Evolutionary conservation across 306 rosid genomes (phyloP), one percentile per base, ranked within the genome.

Genomic region (Sesbania bispinosa): DNA sequence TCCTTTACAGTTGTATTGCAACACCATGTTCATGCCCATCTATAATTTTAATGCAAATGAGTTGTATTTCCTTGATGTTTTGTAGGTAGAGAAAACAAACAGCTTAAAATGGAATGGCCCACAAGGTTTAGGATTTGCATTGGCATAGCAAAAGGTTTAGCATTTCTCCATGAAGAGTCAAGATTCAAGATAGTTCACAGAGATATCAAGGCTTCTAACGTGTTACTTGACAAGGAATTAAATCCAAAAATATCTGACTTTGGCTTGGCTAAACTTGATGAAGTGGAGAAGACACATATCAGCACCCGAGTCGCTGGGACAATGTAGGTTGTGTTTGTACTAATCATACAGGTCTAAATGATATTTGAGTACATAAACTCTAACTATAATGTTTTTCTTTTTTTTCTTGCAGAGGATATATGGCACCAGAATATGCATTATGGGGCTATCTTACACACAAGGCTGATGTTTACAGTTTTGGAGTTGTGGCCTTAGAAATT

Each of bases 401-500:
- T n/a, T n/a, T n/a, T n/a, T n/a, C 16, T 30, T 85, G 72, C 77
- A 90, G 95, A 57, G 95, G 92, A 73, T 88, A 90, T 67, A 88
- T 88, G 90, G 97, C 97, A 13, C 88, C 94, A 0, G 94, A 90
- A 83, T 90, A 88, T n/a, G n/a, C n/a, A n/a, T n/a, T n/a, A n/a
- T n/a, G n/a, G n/a, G n/a, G n/a, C n/a, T n/a, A n/a, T n/a, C n/a
- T n/a, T n/a, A n/a, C n/a, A n/a, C n/a, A n/a, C n/a, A n/a, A n/a
- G n/a, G n/a, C n/a, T n/a, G n/a, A n/a, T n/a, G n/a, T n/a, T n/a
- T n/a, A n/a, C n/a, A n/a, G n/a, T n/a, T n/a, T n/a, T n/a, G n/a
- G n/a, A n/a, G n/a, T n/a, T n/a, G n/a, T n/a, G n/a, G n/a, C n/a
- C n/a, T n/a, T n/a, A n/a, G n/a, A n/a, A n/a, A n/a, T n/a, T n/a